Evolutionary conservation across 1,284 basidiomycete species (phyloP).

Genomic region (Inonotus hispidus): DNA sequence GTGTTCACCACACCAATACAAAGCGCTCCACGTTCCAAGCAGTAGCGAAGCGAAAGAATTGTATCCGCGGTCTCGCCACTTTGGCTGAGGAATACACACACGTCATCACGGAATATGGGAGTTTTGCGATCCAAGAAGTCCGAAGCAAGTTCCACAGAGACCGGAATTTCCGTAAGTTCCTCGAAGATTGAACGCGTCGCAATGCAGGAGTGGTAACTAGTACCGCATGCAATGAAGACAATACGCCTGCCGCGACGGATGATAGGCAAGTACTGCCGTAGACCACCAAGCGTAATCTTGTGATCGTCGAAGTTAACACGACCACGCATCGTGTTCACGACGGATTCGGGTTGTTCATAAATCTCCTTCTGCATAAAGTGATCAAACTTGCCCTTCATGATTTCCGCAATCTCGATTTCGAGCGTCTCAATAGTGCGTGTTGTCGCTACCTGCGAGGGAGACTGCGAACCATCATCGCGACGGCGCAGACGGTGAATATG

Average conservation of each 20-base stretch:
- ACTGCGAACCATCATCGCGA: constrained; percentile 64
- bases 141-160: constrained; percentile 94
- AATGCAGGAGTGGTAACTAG: constrained; percentile 95
- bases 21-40: constrained; percentile 92
- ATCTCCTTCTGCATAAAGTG: constrained; percentile 99
- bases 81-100: constrained; percentile 96
- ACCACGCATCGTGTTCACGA: constrained; percentile 99
- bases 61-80: constrained; percentile 99
- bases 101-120: constrained; percentile 98
- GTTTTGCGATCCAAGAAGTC: constrained; percentile 99
- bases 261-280: constrained; percentile 92
- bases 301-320: constrained; percentile 98
- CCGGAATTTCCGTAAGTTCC: constrained; percentile 98
- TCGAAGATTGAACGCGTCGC: constrained; percentile 99
- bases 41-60: constrained; percentile 94
- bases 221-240: constrained; percentile 97
- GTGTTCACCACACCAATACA: constrained; percentile 98
- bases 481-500: constrained; percentile 98
- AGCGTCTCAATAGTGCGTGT: constrained; percentile 98
- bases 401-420: constrained; percentile 98
- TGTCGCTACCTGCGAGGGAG: constrained; percentile 55
- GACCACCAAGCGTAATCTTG: constrained; percentile 90
- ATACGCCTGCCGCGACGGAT: constrained; percentile 94
- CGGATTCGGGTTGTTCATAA: constrained; percentile 99
- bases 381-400: constrained; percentile 99